Percentiles rank a stretch among this genome's conserved stretches.
These are phyloP conservation scores for Zymoseptoria ardabiliae DNA, from an alignment of 2,329 filamentous ascomycete genomes.

Conservation along the genomic window DNA sequence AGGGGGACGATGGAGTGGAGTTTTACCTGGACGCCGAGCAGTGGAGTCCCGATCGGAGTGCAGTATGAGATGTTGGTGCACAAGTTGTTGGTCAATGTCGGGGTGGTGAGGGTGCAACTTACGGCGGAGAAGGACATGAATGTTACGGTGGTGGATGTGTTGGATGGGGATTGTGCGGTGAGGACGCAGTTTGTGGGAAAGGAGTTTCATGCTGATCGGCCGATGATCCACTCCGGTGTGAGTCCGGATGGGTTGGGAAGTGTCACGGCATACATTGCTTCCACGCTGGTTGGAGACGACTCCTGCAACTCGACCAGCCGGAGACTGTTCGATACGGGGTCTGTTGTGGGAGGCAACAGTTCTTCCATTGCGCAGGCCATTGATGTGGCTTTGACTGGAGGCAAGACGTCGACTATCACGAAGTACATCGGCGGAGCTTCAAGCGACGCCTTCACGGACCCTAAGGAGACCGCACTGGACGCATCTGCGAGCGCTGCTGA, in stretches of 20 bases:
- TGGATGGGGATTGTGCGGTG: constrained; percentile 63
- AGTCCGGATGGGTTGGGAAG: constrained; percentile 54
- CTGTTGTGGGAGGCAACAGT: constrained; percentile 48
- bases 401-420: constrained; percentile 48
- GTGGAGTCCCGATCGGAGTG: constrained; percentile 47
- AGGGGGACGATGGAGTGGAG: constrained; percentile 57
- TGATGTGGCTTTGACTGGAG: constrained; percentile 45
- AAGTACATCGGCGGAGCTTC: constrained; percentile 66
- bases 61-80: constrained; percentile 60
- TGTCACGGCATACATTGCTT: constrained; percentile 55
- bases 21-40: constrained; percentile 57
- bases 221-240: constrained; percentile 58
- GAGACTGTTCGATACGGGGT: constrained; percentile 37
- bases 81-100: constrained; percentile 56
- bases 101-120: constrained; percentile 53
- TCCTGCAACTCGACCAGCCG: constrained; percentile 36
- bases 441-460: constrained; percentile 57
- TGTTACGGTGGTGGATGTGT: constrained; percentile 56
- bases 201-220: constrained; percentile 43
- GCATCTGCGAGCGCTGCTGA: constrained; percentile 46
- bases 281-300: constrained; percentile 39
- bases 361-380: constrained; percentile 60
- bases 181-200: constrained; percentile 54
- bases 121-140: constrained; percentile 47
- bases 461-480: constrained; percentile 47